These are phyloP conservation scores for Colletotrichum sp. DNA, from an alignment of 2,329 filamentous ascomycete species.

Conservation along the genomic window DNA sequence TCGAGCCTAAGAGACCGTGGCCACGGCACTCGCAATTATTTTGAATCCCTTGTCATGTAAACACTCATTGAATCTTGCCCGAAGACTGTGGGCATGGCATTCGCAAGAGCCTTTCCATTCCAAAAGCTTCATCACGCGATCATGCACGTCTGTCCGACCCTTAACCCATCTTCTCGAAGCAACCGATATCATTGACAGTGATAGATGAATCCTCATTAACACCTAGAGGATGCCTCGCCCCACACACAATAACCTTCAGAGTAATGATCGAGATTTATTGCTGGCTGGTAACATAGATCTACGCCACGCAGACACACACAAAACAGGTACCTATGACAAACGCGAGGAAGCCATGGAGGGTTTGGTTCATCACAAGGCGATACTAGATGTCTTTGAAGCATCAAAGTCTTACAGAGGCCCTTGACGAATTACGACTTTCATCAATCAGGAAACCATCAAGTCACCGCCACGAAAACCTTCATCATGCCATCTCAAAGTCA, in stretches of 20 bases:
- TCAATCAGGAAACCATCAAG: not conserved
- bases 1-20: not conserved
- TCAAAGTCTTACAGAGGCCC: not conserved
- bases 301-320: rapidly evolving
- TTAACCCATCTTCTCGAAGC: not conserved
- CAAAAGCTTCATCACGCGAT: not conserved
- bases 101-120: no score
- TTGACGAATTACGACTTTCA: not conserved
- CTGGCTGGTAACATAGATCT: not conserved
- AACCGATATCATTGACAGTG: rapidly evolving
- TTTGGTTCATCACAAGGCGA: not conserved
- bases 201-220: not conserved
- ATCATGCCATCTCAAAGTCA: not conserved
- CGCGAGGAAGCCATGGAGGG: not conserved
- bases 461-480: not conserved
- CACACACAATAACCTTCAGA: not conserved
- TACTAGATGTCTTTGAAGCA: no score
- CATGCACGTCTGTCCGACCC: not conserved
- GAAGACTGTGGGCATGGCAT: not conserved
- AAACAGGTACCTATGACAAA: not conserved
- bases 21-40: no score
- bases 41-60: no score
- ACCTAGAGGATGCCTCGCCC: rapidly evolving
- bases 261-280: not conserved
- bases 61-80: no score